Percentiles rank a stretch among this genome's conserved stretches.
These are phyloP conservation scores for Bromus sterilis DNA, from an alignment of 176 grass and related monocot genomes.

Conservation along the genomic window DNA sequence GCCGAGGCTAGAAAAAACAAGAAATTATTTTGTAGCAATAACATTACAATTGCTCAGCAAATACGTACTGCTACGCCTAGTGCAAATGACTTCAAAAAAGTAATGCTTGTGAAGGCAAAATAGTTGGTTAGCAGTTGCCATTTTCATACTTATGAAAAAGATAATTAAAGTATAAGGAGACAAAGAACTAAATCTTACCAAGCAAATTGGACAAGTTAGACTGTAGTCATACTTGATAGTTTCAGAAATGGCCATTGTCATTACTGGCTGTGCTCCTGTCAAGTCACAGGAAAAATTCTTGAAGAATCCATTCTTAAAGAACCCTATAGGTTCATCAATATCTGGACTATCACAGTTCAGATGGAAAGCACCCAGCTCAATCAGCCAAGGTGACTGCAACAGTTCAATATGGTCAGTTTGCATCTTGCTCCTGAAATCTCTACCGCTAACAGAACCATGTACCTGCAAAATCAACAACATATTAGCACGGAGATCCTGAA, in stretches of 20 bases:
- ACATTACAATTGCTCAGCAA: not conserved
- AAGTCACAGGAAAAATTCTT: constrained; percentile 63
- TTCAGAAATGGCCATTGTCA: constrained; percentile 55
- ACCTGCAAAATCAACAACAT: constrained; percentile 28
- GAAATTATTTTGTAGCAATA: not conserved
- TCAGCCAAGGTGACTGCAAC: constrained; percentile 73
- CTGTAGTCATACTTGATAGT: constrained; percentile 54
- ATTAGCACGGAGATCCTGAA: not conserved
- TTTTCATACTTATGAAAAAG: not conserved
- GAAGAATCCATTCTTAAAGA: constrained; percentile 45
- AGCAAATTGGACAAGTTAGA: constrained; percentile 56
- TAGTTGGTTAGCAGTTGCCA: not conserved
- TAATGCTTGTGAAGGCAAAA: not conserved
- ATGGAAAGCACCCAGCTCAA: constrained; percentile 71
- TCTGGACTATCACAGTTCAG: constrained; percentile 44
- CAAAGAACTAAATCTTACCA: constrained; percentile 37
- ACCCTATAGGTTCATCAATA: constrained; percentile 30
- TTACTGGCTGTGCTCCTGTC: constrained; percentile 31
- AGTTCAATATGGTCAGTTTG: constrained; percentile 54
- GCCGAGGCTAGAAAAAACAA: not conserved
- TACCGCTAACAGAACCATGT: constrained; percentile 63
- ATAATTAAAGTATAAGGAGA: not conserved
- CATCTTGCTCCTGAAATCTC: constrained; percentile 71
- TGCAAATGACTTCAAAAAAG: not conserved
- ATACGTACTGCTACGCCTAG: not conserved